Base-by-base conservation (phyloP, 495 filamentous ascomycete genomes). In the Chaetomium fimeti region DNA sequence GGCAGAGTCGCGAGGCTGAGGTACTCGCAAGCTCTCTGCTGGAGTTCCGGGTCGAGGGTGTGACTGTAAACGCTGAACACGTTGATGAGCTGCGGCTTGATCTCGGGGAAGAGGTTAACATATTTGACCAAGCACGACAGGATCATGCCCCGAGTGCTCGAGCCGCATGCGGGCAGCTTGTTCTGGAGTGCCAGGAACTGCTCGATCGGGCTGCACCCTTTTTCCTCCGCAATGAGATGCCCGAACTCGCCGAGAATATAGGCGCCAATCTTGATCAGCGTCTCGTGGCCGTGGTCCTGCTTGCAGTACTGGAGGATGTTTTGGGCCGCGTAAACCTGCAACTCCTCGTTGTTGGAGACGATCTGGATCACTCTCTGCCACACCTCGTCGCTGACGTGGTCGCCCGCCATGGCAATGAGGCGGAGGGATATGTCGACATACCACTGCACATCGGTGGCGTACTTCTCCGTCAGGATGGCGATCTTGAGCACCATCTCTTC, bases 401-500 rank as follows among this genome's bases (percentile, higher is more conserved):
- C 95, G 64, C 95, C 95, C 12, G 95, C 95, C 83, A 97, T 90
- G 28, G 95, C 92, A 62, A 99, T 90, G 29, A 99, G 85, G 57
- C 93, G 90, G 66, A 99, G 79, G 5, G 94, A 96, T 64, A 97
- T 96, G 72, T 99, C 92, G 62, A 99, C 95, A 78, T 99, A 99
- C 95, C 95, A 99, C 74, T 97, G 92, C 18, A 96, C 89, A 72
- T 99, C 93, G 0, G 93, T 97, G 25, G 95, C 95, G 71, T 98
- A 99, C 74, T 98, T 98, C 75, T 99, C 95, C 3, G 95, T 96
- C 60, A 99, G 74, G 69, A 99, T 98, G 40, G 95, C 95, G 72
- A 99, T 95, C 78, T 99, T 99, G 58, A 99, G 78, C 11, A 97
- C 95, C 95, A 99, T 98, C 75, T 99, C 95, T 76, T 99, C 95